A percentile compares a stretch with the other conserved stretches of the same genome.
Evolutionary conservation across 2,329 filamentous ascomycete genomes (phyloP).

Genomic region (Sarocladium oryzae): DNA sequence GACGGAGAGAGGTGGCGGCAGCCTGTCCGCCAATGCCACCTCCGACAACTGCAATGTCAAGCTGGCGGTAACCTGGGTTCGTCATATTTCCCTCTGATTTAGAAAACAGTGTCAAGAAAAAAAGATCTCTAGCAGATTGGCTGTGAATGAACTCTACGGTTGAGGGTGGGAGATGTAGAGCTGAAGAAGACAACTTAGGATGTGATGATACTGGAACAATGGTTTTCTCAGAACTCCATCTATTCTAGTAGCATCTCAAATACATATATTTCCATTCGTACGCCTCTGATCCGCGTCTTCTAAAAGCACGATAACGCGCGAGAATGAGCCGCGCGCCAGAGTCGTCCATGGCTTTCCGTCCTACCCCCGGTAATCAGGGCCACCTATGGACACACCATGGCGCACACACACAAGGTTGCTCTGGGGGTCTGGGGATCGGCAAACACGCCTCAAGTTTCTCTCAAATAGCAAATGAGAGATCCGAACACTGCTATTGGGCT

Average conservation of each 20-base stretch:
- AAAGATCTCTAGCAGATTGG: too few species aligned
- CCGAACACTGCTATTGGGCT: too few species aligned
- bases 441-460: too few species aligned
- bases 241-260: not conserved
- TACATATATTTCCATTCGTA: not conserved
- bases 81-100: slow-evolving; percentile 13
- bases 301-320: not conserved
- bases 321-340: not conserved
- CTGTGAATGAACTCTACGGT: too few species aligned
- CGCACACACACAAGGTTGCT: too few species aligned
- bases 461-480: too few species aligned
- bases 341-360: not conserved
- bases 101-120: not conserved
- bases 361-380: not conserved
- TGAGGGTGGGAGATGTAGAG: too few species aligned
- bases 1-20: not conserved
- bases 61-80: not conserved
- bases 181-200: not conserved
- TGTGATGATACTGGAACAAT: not conserved
- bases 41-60: not conserved
- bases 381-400: not conserved
- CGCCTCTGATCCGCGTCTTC: not conserved
- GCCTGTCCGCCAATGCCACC: not conserved
- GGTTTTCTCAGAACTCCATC: not conserved
- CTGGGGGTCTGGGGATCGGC: too few species aligned